Conservation (phyloP, 1,139 yeast genomes). For the Pichia sp. region DNA sequence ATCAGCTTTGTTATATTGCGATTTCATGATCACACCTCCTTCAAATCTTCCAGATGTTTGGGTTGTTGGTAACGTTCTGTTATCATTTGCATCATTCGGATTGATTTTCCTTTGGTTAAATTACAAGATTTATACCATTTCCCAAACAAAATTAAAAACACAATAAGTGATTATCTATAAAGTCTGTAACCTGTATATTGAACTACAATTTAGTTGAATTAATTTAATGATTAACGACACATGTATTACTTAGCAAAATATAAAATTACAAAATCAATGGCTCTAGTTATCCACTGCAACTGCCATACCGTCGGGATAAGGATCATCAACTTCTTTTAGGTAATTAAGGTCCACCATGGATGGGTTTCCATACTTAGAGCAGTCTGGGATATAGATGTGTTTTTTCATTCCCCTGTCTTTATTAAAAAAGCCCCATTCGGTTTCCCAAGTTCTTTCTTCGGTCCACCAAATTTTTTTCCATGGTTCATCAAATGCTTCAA, state of each 20-base stretch:
- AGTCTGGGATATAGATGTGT: conserved; percentile 35
- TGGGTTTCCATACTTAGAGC: conserved; percentile 19
- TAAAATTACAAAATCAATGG: background rate
- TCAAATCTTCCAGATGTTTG: conserved; percentile 74
- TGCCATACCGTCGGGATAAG: conserved; percentile 7
- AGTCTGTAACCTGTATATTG: background rate
- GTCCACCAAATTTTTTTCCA: conserved; percentile 59
- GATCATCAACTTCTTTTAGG: conserved; percentile 5
- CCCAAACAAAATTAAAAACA: conserved; percentile 3
- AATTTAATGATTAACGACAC: background rate
- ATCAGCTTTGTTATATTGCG: conserved; percentile 52
- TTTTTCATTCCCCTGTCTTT: conserved; percentile 44
- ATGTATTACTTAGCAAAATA: background rate
- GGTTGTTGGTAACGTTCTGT: conserved; percentile 70
- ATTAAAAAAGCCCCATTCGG: conserved; percentile 69
- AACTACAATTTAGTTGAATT: background rate
- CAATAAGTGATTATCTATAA: conserved; percentile 1
- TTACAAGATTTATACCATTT: conserved; percentile 43
- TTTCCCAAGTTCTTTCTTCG: conserved; percentile 55
- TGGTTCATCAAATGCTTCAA: conserved; percentile 74
- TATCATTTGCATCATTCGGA: conserved; percentile 74
- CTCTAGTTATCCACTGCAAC: too few species aligned
- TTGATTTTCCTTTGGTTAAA: conserved; percentile 79
- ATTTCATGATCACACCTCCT: conserved; percentile 54
- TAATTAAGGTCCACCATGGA: conserved; percentile 2